These are phyloP conservation scores for Leishmania tropica DNA, from an alignment of 208 protist genomes.

Conservation along the genomic window DNA sequence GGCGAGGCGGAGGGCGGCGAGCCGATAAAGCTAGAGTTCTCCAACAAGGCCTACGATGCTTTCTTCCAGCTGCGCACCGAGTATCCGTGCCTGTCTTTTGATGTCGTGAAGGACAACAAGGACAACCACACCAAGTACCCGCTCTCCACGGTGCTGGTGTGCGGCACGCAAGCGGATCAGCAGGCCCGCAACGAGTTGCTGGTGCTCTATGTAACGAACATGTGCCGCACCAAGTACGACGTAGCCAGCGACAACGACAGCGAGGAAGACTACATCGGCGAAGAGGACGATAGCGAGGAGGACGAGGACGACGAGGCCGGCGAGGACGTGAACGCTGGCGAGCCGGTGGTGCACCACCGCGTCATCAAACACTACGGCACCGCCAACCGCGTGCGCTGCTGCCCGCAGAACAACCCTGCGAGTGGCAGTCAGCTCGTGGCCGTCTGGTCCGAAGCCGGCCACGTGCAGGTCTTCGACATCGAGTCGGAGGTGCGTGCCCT, in stretches of 20 bases:
- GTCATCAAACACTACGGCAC: slow-evolving; percentile 84
- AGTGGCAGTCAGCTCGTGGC: slow-evolving; percentile 82
- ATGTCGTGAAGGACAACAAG: slow-evolving; percentile 71
- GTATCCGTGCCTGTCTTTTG: slow-evolving; percentile 91
- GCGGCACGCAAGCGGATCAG: slow-evolving; percentile 96
- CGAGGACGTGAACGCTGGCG: slow-evolving; percentile 84
- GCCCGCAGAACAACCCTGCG: slow-evolving; percentile 71
- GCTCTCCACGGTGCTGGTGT: slow-evolving; percentile 91
- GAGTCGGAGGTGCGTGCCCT: slow-evolving; percentile 72
- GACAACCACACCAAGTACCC: slow-evolving; percentile 88
- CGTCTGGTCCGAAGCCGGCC: slow-evolving; percentile 95
- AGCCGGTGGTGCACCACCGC: slow-evolving; percentile 87
- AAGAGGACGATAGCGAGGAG: slow-evolving; percentile 65
- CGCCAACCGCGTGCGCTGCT: slow-evolving; percentile 92
- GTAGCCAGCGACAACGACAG: slow-evolving; percentile 91
- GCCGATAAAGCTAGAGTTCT: slow-evolving; percentile 64
- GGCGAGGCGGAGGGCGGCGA: slow-evolving; percentile 26
- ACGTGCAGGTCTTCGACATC: slow-evolving; percentile 95
- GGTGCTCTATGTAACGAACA: slow-evolving; percentile 92
- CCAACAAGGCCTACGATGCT: slow-evolving; percentile 90
- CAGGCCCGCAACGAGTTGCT: slow-evolving; percentile 93
- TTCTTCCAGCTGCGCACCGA: slow-evolving; percentile 91
- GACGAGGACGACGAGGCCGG: slow-evolving; percentile 80
- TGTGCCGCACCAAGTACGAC: slow-evolving; percentile 95
- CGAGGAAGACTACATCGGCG: slow-evolving; percentile 86